These are phyloP conservation scores for Talaromyces pinophilus DNA, from an alignment of 2,329 filamentous ascomycete genomes.

Conservation along the genomic window DNA sequence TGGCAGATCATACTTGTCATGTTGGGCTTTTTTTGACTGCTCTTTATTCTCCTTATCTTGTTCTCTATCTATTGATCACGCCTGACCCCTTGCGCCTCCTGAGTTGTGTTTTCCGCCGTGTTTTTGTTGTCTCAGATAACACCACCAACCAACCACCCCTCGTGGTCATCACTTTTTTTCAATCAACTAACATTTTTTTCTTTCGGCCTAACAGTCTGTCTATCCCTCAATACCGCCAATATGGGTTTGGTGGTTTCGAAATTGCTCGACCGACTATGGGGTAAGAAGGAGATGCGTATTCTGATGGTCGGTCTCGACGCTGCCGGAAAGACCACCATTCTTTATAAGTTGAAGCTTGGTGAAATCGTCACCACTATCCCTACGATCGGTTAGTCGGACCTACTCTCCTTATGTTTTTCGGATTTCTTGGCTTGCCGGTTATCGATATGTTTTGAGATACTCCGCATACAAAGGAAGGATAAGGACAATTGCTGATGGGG, in stretches of 20 bases:
- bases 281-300: conserved; percentile 99
- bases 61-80: conserved; percentile 21
- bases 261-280: conserved; percentile 93
- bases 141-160: not conserved
- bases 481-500: conserved; percentile 19
- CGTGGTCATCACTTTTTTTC: conserved; percentile 1
- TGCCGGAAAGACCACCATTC: conserved; percentile 99
- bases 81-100: conserved; percentile 22
- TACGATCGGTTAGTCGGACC: conserved; percentile 75
- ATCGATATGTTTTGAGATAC: conserved; percentile 1
- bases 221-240: conserved; percentile 51
- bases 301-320: conserved; percentile 99
- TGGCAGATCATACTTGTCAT: conserved; percentile 23
- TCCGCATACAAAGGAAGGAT: conserved; percentile 1
- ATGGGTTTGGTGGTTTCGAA: conserved; percentile 99
- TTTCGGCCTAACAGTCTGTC: conserved; percentile 27
- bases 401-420: conserved; percentile 17
- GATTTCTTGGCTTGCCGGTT: conserved; percentile 2
- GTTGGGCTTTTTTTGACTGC: not conserved
- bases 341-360: conserved; percentile 99
- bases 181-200: conserved; percentile 18
- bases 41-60: conserved; percentile 26
- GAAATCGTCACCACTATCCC: conserved; percentile 98
- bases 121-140: conserved; percentile 14
- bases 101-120: conserved; percentile 15